A percentile compares a stretch with the other conserved stretches of the same genome.
Conservation (phyloP, 1,139 yeast genomes). For the Geotrichum australiense region DNA sequence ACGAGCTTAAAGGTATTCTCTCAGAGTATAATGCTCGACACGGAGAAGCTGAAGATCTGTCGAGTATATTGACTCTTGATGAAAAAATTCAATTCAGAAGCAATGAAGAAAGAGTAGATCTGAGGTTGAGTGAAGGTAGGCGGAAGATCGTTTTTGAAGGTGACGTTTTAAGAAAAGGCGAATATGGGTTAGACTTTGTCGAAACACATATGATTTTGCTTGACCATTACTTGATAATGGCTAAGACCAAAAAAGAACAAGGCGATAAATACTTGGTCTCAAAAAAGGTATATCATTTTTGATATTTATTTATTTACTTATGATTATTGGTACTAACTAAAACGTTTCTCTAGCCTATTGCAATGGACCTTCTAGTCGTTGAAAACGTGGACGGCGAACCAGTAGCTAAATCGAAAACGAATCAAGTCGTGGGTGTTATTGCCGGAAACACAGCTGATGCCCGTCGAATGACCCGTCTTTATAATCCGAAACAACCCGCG, state of each 20-base stretch:
- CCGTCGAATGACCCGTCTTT: conserved; percentile 16
- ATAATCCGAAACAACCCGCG: conserved; percentile 10
- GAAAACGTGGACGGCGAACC: conserved; percentile 33
- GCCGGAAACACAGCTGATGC: conserved; percentile 15
- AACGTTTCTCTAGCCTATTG: conserved; percentile 32
- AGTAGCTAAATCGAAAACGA: conserved; percentile 30
- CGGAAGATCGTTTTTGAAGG: conserved; percentile 58
- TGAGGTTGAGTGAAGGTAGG: conserved; percentile 50
- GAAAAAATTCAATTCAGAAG: conserved; percentile 37
- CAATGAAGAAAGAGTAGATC: conserved; percentile 33
- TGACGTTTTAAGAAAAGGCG: conserved; percentile 53
- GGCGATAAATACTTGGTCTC: conserved; percentile 20
- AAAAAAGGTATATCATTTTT: conserved; percentile 21
- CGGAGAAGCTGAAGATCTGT: conserved; percentile 37
- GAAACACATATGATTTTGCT: conserved; percentile 51
- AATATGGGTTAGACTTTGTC: conserved; percentile 46
- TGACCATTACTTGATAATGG: conserved; percentile 65
- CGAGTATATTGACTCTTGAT: conserved; percentile 35
- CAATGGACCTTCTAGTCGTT: conserved; percentile 36
- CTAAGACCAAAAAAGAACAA: conserved; percentile 43
- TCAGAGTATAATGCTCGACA: conserved; percentile 43
- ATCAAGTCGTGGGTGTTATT: conserved; percentile 23
- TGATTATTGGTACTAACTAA: conserved; percentile 8
- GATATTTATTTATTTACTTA: conserved; percentile 6
- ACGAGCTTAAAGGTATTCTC: conserved; percentile 41